phyloP scores from a whole-genome alignment of 306 rosid species.

The Quercus ilex region DNA sequence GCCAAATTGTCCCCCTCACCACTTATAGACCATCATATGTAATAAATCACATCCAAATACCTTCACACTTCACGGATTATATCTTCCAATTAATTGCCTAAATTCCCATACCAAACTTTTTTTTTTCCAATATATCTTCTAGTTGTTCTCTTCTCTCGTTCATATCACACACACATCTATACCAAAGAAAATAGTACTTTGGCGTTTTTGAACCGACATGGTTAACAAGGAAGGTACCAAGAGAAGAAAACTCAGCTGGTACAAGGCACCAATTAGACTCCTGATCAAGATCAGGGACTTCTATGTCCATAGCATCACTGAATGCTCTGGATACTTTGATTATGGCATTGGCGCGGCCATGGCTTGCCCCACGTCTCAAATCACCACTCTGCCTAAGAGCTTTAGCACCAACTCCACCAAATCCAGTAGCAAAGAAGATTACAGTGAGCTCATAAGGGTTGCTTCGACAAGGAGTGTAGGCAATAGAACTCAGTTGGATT shows the following conservation, averaged over 20 bases:
- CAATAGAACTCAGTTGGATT: neutral
- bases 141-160: no score
- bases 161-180: no score
- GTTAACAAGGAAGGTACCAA: slow-evolving; percentile 10
- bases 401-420: slow-evolving; percentile 35
- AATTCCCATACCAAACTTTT: neutral
- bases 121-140: neutral
- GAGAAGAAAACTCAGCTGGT: slow-evolving; percentile 14
- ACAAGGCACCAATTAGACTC: slow-evolving; percentile 40
- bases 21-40: neutral
- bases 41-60: neutral
- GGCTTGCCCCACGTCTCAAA: slow-evolving; percentile 29
- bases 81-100: neutral
- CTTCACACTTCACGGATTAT: neutral
- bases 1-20: neutral
- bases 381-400: slow-evolving; percentile 40
- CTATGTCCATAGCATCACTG: slow-evolving; percentile 44
- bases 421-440: slow-evolving; percentile 27
- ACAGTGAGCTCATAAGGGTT: slow-evolving; percentile 47
- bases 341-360: slow-evolving; percentile 23
- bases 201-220: slow-evolving; percentile 2
- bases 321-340: slow-evolving; percentile 24
- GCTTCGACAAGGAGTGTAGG: slow-evolving; percentile 24
- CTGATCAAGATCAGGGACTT: slow-evolving; percentile 42
- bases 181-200: no score